Base-by-base conservation (phyloP, 306 rosid genomes). In the Parietaria judaica region DNA sequence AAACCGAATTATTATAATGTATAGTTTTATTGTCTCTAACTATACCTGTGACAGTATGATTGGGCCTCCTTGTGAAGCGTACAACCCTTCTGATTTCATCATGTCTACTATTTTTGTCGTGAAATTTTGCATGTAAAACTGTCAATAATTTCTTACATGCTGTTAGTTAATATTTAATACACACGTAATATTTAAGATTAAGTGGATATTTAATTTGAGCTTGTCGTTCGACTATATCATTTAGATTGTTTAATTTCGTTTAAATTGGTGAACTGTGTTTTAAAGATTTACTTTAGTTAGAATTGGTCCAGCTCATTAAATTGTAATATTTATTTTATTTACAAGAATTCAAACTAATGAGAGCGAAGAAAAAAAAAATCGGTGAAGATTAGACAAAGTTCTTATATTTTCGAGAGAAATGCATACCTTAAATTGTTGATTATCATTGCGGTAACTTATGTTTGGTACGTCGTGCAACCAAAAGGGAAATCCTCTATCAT, bases 41-140 rank as follows among this genome's bases (percentile, higher is more conserved):
- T 38, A 15, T 53, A 76, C 81, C 87, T 83, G 95, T 7, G 90
- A 79, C 55, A 86, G 47, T 63, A 84, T 84, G 64, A 86, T 86
- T 36, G 95, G 94, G 2, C 95, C 90, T 77, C 95, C 95, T 86
- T 89, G 86, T 0, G 92, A 80, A 65, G 89, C 89, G 70, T 78
- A 84, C 57, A 89, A 70, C 14, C 83, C 66, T 68, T 80, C 94
- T 12, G 66, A 77, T 66, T 82, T 86, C 91, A 82, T 78, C 92
- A 84, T 58, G 59, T 72, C 72, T 48, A 80, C 97, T 53, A 88
- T 79, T 69, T 73, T 81, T 51, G 92, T 75, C 0, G 97, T 86
- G 34, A 89, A 86, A 48, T 78, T 89, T 73, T 86, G 78, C 97
- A 89, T 86, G 66, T 86, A 71, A 70, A 75, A 79, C 96, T 87